A percentile compares a stretch with the other conserved stretches of the same genome.
Evolutionary conservation across 2,329 filamentous ascomycete genomes (phyloP).

Genomic region (Pestalotiopsis sp.): DNA sequence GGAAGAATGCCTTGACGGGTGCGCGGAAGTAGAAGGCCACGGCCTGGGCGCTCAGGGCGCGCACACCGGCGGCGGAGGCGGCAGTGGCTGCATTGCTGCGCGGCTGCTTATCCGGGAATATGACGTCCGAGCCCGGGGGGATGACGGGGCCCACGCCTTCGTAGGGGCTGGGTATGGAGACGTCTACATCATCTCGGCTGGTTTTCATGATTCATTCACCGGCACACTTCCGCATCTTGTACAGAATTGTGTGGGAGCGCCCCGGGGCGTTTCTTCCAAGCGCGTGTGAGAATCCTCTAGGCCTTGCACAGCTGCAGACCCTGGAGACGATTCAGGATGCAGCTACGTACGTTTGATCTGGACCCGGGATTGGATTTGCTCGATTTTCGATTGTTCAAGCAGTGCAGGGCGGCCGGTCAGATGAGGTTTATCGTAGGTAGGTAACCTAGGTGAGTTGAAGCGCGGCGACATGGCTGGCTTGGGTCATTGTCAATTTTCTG

Average conservation of each 20-base stretch:
- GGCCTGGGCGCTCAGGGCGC: slow-evolving; percentile 80
- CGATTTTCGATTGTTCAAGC: too few relatives aligned
- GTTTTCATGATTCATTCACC: slow-evolving; percentile 12
- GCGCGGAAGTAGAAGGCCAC: slow-evolving; percentile 91
- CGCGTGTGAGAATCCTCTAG: too few relatives aligned
- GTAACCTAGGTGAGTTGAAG: background rate
- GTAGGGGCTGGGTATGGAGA: slow-evolving; percentile 15
- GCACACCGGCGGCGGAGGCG: slow-evolving; percentile 82
- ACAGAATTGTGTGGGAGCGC: background rate
- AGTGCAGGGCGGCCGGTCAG: background rate
- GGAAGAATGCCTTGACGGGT: slow-evolving; percentile 90
- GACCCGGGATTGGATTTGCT: too few relatives aligned
- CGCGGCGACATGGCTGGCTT: background rate
- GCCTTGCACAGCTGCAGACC: too few relatives aligned
- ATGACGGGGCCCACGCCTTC: slow-evolving; percentile 14
- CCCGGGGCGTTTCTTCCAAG: background rate
- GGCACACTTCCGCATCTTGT: slow-evolving; percentile 5
- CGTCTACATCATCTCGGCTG: slow-evolving; percentile 16
- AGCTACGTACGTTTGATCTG: too few relatives aligned
- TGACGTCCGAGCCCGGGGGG: slow-evolving; percentile 21
- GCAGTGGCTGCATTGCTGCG: slow-evolving; percentile 64
- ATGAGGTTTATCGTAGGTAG: background rate
- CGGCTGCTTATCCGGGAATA: slow-evolving; percentile 48
- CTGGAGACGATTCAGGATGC: too few relatives aligned
- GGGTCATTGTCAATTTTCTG: background rate